A percentile compares a stretch with the other conserved stretches of the same genome.
These are phyloP conservation scores for Nadsonia starkeyi-henricii DNA, from an alignment of 1,139 yeast genomes.

Conservation along the genomic window DNA sequence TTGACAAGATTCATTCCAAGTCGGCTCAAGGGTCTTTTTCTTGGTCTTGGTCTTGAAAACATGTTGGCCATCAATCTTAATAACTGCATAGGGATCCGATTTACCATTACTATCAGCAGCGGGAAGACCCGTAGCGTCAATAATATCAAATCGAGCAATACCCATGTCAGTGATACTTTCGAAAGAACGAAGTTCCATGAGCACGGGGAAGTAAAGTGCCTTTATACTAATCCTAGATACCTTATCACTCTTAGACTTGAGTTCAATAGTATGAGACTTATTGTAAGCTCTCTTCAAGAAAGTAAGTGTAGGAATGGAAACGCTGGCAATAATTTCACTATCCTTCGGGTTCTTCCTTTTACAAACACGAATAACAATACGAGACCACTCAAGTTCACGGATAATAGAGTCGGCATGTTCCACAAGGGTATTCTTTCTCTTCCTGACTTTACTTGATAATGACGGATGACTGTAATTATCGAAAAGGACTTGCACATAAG, in stretches of 20 bases:
- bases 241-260: slow-evolving; percentile 28
- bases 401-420: slow-evolving; percentile 60
- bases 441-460: slow-evolving; percentile 34
- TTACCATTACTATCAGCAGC: slow-evolving; percentile 83
- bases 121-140: slow-evolving; percentile 55
- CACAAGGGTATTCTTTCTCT: slow-evolving; percentile 32
- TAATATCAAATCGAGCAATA: slow-evolving; percentile 42
- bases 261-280: slow-evolving; percentile 40
- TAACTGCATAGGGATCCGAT: slow-evolving; percentile 78
- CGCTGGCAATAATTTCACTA: slow-evolving; percentile 46
- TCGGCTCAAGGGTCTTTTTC: slow-evolving; percentile 80
- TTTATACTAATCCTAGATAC: slow-evolving; percentile 38
- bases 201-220: slow-evolving; percentile 70
- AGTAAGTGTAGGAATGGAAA: slow-evolving; percentile 52
- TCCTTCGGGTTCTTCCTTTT: slow-evolving; percentile 35
- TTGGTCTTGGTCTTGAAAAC: slow-evolving; percentile 63
- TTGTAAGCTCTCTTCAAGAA: slow-evolving; percentile 53
- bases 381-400: slow-evolving; percentile 66
- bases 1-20: slow-evolving; percentile 58
- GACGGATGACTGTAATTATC: slow-evolving; percentile 60
- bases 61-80: slow-evolving; percentile 47
- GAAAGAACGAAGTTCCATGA: slow-evolving; percentile 48
- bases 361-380: slow-evolving; percentile 45
- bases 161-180: slow-evolving; percentile 76
- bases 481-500: slow-evolving; percentile 57